Evolutionary conservation across 2,329 filamentous ascomycete species (phyloP), one percentile per base, ranked within the genome.

Genomic region (Lomentospora prolificans): DNA sequence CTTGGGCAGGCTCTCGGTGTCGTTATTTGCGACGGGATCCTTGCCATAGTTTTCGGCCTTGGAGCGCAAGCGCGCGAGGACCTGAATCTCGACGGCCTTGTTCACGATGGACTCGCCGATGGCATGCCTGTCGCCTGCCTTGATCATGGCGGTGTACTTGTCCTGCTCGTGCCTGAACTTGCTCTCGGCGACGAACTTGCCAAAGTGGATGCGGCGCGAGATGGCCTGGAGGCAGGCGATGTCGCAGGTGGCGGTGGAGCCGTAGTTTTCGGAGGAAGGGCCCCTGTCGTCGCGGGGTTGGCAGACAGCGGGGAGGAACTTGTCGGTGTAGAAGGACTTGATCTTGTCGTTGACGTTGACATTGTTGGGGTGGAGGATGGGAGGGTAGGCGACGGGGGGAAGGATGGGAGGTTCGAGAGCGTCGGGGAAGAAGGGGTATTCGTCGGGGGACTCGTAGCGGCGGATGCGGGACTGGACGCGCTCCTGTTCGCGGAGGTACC

Each of bases 171-270:
- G 85, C 63, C 81, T 81, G 72, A 96, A 99, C 74, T 99, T 99
- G 58, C 86, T 85, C 77, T 99, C 94, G 46, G 94, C 94, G 7
- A 99, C 94, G 65, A 97, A 97, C 74, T 97, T 99, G 63, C 94
- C 94, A 73, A 96, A 99, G 72, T 99, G 94, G 63, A 99, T 94
- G 56, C 94, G 79, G 44, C 92, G 81, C 39, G 89, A 95, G 50
- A 99, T 74, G 3, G 94, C 88, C 75, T 99, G 94, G 60, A 99
- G 76, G 64, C 88, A 92, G 55, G 82, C 80, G 59, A 99, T 94
- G 71, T 99, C 94, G 67, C 87, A 90, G 1, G 90, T 95, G 1
- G 90, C 92, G 1, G 91, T 80, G 4, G 89, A 95, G 14, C 94
- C 94, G 73, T 97, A 99, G 73, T 99, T 96, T 72, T 97, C 94